Evolutionary conservation across 2,329 filamentous ascomycete species (phyloP).

Genomic region (Trichoderma koningiopsis): DNA sequence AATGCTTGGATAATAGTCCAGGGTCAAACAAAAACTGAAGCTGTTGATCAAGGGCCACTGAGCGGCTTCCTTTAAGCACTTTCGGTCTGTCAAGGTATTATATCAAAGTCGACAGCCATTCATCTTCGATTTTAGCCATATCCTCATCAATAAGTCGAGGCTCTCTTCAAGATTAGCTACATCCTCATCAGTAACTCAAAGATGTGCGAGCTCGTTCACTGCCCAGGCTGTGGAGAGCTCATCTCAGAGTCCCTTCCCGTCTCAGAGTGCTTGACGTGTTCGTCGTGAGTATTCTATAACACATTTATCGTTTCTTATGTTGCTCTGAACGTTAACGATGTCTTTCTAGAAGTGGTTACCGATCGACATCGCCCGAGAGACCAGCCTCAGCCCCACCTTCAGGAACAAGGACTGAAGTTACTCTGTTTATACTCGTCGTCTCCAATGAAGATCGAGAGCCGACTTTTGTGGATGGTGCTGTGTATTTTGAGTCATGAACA

Average conservation of each 20-base stretch:
- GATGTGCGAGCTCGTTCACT: constrained; percentile 26
- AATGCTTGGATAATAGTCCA: not conserved
- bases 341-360: not conserved
- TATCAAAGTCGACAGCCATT: not conserved
- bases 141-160: not conserved
- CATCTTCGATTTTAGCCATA: not conserved
- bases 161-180: no score
- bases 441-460: not conserved
- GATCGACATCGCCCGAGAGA: not conserved
- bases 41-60: not conserved
- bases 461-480: not conserved
- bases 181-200: not conserved
- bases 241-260: constrained; percentile 27
- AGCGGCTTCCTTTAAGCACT: not conserved
- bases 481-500: not conserved
- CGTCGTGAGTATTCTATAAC: constrained; percentile 22
- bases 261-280: constrained; percentile 31
- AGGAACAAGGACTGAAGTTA: not conserved
- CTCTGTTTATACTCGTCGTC: not conserved
- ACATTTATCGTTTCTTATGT: accelerated
- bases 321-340: not conserved
- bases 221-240: constrained; percentile 29
- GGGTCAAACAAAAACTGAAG: not conserved
- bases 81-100: not conserved
- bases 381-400: not conserved